phyloP scores from a whole-genome alignment of 768 basidiomycete genomes.

The Calocera cornea region DNA sequence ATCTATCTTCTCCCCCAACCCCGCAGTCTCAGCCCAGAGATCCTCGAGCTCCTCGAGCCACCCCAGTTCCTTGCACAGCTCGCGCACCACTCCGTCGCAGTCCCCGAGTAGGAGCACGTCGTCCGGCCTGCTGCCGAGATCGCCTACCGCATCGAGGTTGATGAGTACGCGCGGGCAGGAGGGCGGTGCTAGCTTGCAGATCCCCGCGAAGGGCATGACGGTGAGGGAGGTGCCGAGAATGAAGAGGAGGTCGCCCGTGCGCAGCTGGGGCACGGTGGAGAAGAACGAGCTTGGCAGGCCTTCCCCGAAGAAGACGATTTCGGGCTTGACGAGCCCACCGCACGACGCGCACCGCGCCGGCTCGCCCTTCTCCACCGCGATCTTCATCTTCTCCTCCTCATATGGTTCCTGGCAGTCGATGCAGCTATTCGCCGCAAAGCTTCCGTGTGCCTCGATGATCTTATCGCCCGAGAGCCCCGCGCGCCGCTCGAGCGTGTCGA shows the following conservation, averaged over 20 bases:
- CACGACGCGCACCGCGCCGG: slow-evolving; percentile 57
- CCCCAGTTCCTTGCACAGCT: slow-evolving; percentile 53
- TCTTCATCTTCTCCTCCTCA: slow-evolving; percentile 54
- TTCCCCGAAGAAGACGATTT: slow-evolving; percentile 78
- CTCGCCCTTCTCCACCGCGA: slow-evolving; percentile 42
- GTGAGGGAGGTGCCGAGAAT: slow-evolving; percentile 83
- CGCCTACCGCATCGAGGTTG: slow-evolving; percentile 71
- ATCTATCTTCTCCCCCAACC: slow-evolving; percentile 9
- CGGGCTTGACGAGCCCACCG: slow-evolving; percentile 72
- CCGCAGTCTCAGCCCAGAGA: slow-evolving; percentile 41
- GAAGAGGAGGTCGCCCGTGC: slow-evolving; percentile 70
- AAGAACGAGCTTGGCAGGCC: slow-evolving; percentile 68
- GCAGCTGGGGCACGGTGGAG: slow-evolving; percentile 37
- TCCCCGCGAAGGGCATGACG: slow-evolving; percentile 75
- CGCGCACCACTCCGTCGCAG: slow-evolving; percentile 52
- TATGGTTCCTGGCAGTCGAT: slow-evolving; percentile 52
- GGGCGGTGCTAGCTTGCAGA: slow-evolving; percentile 42
- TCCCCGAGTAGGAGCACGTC: slow-evolving; percentile 55
- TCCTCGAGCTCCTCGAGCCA: slow-evolving; percentile 53
- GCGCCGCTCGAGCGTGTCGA: slow-evolving; percentile 74
- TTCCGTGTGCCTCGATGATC: slow-evolving; percentile 92
- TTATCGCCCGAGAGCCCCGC: slow-evolving; percentile 61
- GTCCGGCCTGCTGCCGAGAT: slow-evolving; percentile 38
- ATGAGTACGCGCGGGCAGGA: slow-evolving; percentile 72
- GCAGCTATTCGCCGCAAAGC: slow-evolving; percentile 78